Conservation (phyloP, 176 grass and related monocot genomes). For the Panicum miliaceum region DNA sequence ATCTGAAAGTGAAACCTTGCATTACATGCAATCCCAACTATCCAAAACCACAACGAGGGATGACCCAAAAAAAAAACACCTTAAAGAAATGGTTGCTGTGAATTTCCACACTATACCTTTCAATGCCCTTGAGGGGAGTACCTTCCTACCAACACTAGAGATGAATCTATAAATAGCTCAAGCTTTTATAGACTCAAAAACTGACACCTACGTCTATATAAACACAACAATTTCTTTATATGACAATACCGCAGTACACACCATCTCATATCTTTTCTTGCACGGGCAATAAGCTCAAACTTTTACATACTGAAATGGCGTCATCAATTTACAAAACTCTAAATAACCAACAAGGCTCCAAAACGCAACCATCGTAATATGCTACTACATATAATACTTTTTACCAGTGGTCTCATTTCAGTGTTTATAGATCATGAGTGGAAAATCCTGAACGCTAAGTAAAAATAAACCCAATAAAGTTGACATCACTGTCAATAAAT, state of each 20-base stretch:
- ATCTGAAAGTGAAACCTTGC: not conserved
- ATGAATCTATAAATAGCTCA: not conserved
- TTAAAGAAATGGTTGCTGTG: not conserved
- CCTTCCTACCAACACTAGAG: conserved; percentile 11
- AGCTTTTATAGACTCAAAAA: not conserved
- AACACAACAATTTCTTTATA: not conserved
- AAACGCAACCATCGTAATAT: not conserved
- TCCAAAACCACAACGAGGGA: not conserved
- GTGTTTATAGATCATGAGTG: not conserved
- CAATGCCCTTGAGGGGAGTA: not conserved
- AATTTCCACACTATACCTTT: conserved; percentile 16
- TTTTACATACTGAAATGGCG: not conserved
- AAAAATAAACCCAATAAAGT: not conserved
- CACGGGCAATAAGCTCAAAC: not conserved
- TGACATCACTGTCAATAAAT: not conserved
- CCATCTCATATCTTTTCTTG: not conserved
- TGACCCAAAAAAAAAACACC: not conserved
- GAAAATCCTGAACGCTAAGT: not conserved
- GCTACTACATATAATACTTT: not conserved
- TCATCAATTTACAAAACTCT: not conserved
- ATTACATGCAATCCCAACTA: not conserved
- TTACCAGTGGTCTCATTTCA: not conserved
- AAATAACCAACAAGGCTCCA: not conserved
- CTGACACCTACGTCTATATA: conserved; percentile 8
- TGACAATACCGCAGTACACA: not conserved